Percentiles rank a stretch among this genome's conserved stretches.
Conservation (phyloP, 1,139 yeast genomes). For the Geotrichum macrosporum region DNA sequence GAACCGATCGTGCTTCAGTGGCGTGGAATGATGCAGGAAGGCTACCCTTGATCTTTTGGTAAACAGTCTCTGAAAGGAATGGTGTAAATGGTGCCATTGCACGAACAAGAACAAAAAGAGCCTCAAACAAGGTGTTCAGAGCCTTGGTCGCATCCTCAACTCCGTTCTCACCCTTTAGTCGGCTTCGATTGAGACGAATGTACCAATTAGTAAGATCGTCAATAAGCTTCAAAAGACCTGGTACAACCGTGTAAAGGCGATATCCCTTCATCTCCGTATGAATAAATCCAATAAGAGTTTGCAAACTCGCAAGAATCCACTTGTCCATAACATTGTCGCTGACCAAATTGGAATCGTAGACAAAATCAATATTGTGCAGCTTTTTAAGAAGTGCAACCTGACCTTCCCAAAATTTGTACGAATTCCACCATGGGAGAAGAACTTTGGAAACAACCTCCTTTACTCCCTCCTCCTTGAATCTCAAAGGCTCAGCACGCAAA, state of each 20-base stretch:
- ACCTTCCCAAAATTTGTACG: slow-evolving; percentile 92
- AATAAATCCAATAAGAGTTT: slow-evolving; percentile 78
- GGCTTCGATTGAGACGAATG: slow-evolving; percentile 95
- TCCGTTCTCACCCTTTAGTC: slow-evolving; percentile 93
- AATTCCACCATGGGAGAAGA: slow-evolving; percentile 96
- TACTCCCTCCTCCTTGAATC: slow-evolving; percentile 97
- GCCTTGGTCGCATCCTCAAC: slow-evolving; percentile 78
- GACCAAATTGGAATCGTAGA: slow-evolving; percentile 56
- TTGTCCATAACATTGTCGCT: slow-evolving; percentile 93
- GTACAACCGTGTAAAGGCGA: slow-evolving; percentile 93
- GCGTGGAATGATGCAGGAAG: slow-evolving; percentile 49
- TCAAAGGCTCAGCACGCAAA: slow-evolving; percentile 90
- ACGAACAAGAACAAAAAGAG: slow-evolving; percentile 78
- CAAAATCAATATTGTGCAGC: slow-evolving; percentile 64
- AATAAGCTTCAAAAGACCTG: slow-evolving; percentile 78
- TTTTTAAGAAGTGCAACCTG: slow-evolving; percentile 83
- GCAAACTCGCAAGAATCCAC: slow-evolving; percentile 94
- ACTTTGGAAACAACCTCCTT: slow-evolving; percentile 96
- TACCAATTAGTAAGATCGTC: slow-evolving; percentile 98
- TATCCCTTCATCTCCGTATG: slow-evolving; percentile 87
- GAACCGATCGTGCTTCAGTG: slow-evolving; percentile 76
- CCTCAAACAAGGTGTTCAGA: slow-evolving; percentile 85
- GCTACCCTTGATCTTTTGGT: slow-evolving; percentile 63
- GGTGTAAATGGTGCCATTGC: slow-evolving; percentile 99
- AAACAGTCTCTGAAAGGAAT: slow-evolving; percentile 85